Evolutionary conservation across 129 eudicot genomes (phyloP).

Genomic region (Helianthus tuberosus): DNA sequence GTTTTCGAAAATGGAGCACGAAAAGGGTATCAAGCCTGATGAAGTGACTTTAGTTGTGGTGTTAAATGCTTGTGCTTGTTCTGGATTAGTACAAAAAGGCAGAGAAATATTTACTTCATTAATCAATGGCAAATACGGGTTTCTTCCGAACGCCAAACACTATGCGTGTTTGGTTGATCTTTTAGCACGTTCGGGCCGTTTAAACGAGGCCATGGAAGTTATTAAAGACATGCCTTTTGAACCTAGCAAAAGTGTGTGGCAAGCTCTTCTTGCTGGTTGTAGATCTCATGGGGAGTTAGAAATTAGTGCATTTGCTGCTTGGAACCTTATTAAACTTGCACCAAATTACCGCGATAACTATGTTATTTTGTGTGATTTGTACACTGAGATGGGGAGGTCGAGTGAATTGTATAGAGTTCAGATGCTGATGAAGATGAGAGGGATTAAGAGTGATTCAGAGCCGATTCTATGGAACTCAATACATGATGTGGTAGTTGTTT

Average conservation of each 20-base stretch:
- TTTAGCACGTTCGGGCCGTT: constrained; percentile 45
- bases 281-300: constrained; percentile 48
- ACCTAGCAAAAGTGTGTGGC: constrained; percentile 53
- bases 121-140: constrained; percentile 38
- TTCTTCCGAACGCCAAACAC: constrained; percentile 50
- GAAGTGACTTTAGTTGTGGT: constrained; percentile 52
- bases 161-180: constrained; percentile 64
- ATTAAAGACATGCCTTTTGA: constrained; percentile 53
- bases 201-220: constrained; percentile 49
- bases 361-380: constrained; percentile 47
- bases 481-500: constrained; percentile 26
- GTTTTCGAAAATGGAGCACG: constrained; percentile 48
- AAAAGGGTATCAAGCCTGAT: constrained; percentile 50
- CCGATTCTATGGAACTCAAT: constrained; percentile 37
- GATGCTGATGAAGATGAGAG: constrained; percentile 48
- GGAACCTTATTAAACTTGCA: constrained; percentile 56
- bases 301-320: constrained; percentile 53
- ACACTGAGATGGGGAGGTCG: constrained; percentile 61
- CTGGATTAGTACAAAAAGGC: constrained; percentile 45
- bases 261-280: constrained; percentile 56
- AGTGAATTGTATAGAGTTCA: constrained; percentile 45
- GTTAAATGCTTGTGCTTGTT: constrained; percentile 58
- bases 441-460: constrained; percentile 47
- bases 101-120: constrained; percentile 41
- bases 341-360: constrained; percentile 47